Evolutionary conservation across 768 basidiomycete genomes (phyloP).

Genomic region (Hygrophorus pudorinus): DNA sequence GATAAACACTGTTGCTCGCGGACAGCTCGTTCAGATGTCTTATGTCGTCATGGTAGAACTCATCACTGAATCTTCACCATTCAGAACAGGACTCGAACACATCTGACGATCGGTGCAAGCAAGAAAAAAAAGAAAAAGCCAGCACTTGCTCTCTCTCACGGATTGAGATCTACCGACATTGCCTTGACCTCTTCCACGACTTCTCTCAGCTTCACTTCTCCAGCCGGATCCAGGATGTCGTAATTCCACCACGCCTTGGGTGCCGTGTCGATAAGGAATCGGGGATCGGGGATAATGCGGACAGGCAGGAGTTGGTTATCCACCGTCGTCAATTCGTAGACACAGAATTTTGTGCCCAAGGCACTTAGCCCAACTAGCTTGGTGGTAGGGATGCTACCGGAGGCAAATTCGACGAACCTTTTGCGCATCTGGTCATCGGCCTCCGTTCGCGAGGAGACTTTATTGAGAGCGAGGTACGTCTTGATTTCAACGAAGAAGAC

Average conservation of each 20-base stretch:
- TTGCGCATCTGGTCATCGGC: conserved; percentile 14
- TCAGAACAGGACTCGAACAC: too few species aligned
- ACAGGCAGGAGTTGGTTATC: conserved; percentile 3
- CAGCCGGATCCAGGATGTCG: conserved; percentile 1
- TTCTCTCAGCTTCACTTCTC: conserved; percentile 2
- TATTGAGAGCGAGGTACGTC: conserved; percentile 7
- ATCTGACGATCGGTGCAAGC: too few species aligned
- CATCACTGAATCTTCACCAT: too few species aligned
- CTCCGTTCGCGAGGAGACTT: conserved; percentile 6
- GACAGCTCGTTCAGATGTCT: too few species aligned
- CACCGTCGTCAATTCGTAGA: conserved; percentile 2
- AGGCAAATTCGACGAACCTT: conserved; percentile 7
- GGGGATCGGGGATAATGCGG: conserved; percentile 1
- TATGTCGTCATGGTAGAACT: too few species aligned
- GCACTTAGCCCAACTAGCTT: conserved; percentile 8
- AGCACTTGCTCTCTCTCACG: too few species aligned
- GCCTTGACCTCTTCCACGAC: conserved; percentile 2
- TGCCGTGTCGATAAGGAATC: background rate
- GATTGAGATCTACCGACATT: too few species aligned
- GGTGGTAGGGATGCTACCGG: conserved; percentile 5
- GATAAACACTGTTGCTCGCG: too few species aligned
- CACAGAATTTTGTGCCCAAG: conserved; percentile 4
- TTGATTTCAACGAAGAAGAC: conserved; percentile 11
- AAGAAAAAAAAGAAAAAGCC: too few species aligned
- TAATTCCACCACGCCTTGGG: background rate